phyloP scores from a whole-genome alignment of 768 basidiomycete genomes.

The Cystofilobasidium ferigula region DNA sequence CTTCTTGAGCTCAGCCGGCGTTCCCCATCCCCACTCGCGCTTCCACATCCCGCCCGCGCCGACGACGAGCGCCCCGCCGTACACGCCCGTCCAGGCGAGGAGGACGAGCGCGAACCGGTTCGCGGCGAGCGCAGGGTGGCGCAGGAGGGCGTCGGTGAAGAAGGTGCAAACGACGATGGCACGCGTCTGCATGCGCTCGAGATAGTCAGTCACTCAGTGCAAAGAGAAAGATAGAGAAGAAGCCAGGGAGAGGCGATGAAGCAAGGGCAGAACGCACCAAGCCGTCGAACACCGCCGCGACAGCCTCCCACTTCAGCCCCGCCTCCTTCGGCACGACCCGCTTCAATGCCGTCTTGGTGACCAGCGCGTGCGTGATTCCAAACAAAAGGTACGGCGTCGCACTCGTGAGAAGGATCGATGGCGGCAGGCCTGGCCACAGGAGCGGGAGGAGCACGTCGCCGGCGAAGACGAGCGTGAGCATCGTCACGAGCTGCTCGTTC shows the following conservation, averaged over 20 bases:
- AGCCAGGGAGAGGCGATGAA: neutral
- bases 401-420: neutral
- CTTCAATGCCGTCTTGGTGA: neutral
- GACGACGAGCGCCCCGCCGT: constrained; percentile 17
- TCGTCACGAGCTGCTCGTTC: constrained; percentile 1
- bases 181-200: constrained; percentile 3
- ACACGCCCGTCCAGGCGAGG: constrained; percentile 10
- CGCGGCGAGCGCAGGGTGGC: neutral
- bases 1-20: constrained; percentile 14
- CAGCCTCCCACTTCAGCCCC: neutral
- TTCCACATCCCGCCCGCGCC: constrained; percentile 7
- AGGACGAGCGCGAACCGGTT: constrained; percentile 12
- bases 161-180: constrained; percentile 11
- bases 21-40: neutral
- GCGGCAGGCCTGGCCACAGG: constrained; percentile 5
- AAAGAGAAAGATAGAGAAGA: neutral
- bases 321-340: neutral
- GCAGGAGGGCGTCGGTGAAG: neutral
- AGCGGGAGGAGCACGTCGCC: constrained; percentile 13
- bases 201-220: no score
- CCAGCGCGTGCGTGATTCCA: neutral
- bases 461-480: constrained; percentile 22
- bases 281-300: neutral
- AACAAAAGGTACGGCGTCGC: constrained; percentile 6
- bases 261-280: neutral